phyloP scores from a whole-genome alignment of 129 eudicot genomes.

The Arctium minus region DNA sequence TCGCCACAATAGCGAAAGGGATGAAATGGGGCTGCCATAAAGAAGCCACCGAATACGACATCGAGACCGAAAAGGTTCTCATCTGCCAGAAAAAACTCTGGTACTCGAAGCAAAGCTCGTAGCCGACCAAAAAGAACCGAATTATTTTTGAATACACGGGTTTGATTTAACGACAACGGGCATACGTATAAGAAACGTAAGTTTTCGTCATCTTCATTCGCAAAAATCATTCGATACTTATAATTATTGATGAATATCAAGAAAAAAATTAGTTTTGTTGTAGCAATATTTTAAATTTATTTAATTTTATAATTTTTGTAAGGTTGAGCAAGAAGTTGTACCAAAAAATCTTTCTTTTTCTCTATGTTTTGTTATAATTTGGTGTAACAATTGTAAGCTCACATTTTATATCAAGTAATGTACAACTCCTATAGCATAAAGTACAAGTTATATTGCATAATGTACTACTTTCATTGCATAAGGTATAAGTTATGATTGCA shows the following conservation, averaged over 20 bases:
- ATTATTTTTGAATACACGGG: constrained; percentile 14
- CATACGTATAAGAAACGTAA: constrained; percentile 20
- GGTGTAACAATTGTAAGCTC: constrained; percentile 21
- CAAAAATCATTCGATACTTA: constrained; percentile 17
- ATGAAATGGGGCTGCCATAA: constrained; percentile 91
- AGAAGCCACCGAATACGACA: constrained; percentile 73
- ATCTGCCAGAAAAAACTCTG: constrained; percentile 95
- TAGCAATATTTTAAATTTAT: constrained; percentile 23
- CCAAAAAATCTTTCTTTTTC: constrained; percentile 1
- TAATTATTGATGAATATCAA: constrained; percentile 30
- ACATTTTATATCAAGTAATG: constrained; percentile 21
- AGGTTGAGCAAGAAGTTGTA: constrained; percentile 9
- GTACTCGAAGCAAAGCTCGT: constrained; percentile 71
- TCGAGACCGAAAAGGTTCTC: constrained; percentile 68
- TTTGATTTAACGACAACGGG: not conserved
- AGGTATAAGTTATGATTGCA: not conserved
- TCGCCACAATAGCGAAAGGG: constrained; percentile 64
- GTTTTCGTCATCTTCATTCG: constrained; percentile 13
- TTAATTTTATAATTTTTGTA: constrained; percentile 28
- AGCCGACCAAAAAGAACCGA: constrained; percentile 4
- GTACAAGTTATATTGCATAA: not conserved
- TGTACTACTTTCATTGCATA: not conserved
- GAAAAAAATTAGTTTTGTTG: constrained; percentile 18
- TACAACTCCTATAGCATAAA: constrained; percentile 11
- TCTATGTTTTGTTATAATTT: constrained; percentile 13